Base-by-base conservation (phyloP, 2,329 filamentous ascomycete genomes). In the Tolypocladium tropicale region DNA sequence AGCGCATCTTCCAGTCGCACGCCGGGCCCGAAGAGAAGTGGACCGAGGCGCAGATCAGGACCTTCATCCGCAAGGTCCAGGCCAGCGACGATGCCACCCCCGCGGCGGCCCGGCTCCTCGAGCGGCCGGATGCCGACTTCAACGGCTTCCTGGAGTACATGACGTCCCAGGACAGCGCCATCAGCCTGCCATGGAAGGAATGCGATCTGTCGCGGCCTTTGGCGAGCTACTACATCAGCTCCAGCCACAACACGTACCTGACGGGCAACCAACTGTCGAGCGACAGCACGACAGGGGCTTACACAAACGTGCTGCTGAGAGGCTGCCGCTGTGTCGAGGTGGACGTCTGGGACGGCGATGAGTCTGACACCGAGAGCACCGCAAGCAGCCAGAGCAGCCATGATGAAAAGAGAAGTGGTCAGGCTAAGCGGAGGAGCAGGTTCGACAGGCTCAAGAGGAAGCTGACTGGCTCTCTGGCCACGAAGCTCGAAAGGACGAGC, bases 221-320 rank as follows among this genome's bases (percentile, higher is more conserved):
- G 60, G 88, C 90, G 57, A 91, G 90, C 72, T 96, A 96, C 72
- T 96, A 90, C 72, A 90, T 96, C 68, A 95, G 87, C 60, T 95
- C 90, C 64, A 96, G 91, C 56, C 92, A 96, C 77, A 96, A 96
- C 72, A 96, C 92, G 0, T 96, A 96, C 64, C 81, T 96, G 25
- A 83, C 91, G 1, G 92, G 92, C 28, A 89, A 93, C 67, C 92
- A 96, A 74, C 83, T 96, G 16, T 90, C 83, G 58, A 93, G 90
- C 63, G 84, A 88, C 58, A 94, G 90, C 54, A 95, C 91, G 67
- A 90, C 90, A 0, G 88, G 91, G 62, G 88, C 89, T 2, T 96
- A 96, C 75, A 90, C 90, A 62, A 86, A 86, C 53, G 90, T 92
- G 11, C 76, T 96, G 56, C 81, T 90, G 63, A 84, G 89, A 53